A percentile compares a stretch with the other conserved stretches of the same genome.
phyloP scores from a whole-genome alignment of 176 grass and related monocot genomes.

The Miscanthus lutarioriparius region DNA sequence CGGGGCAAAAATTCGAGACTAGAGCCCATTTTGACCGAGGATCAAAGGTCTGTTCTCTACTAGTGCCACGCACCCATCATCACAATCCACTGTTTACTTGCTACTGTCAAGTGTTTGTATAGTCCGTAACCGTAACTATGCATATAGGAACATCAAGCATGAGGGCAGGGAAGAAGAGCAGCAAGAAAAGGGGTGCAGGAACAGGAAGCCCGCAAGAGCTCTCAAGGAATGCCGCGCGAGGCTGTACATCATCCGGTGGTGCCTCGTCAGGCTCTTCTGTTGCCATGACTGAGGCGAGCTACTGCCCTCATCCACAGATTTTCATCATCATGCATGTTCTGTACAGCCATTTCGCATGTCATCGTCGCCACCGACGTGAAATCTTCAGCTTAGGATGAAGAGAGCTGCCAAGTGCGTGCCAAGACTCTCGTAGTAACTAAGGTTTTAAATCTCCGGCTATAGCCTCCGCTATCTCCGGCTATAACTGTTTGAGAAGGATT shows the following conservation, averaged over 20 bases:
- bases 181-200: neutral
- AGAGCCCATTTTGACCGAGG: no score
- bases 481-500: no score
- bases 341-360: no score
- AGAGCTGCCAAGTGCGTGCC: neutral
- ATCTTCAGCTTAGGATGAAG: neutral
- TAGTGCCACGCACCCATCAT: no score
- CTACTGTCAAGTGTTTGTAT: neutral
- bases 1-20: no score
- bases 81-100: neutral
- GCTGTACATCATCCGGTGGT: conserved; percentile 32
- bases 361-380: neutral
- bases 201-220: neutral
- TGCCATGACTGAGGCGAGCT: conserved; percentile 18
- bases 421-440: neutral
- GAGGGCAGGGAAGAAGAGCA: neutral
- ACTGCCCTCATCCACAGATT: no score
- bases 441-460: no score
- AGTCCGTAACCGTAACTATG: neutral
- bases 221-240: conserved; percentile 9
- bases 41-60: no score
- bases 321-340: no score
- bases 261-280: conserved; percentile 26
- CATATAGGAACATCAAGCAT: neutral
- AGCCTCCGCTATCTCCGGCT: no score